Evolutionary conservation across 306 rosid species (phyloP).

Genomic region (Begonia fuchsioides): DNA sequence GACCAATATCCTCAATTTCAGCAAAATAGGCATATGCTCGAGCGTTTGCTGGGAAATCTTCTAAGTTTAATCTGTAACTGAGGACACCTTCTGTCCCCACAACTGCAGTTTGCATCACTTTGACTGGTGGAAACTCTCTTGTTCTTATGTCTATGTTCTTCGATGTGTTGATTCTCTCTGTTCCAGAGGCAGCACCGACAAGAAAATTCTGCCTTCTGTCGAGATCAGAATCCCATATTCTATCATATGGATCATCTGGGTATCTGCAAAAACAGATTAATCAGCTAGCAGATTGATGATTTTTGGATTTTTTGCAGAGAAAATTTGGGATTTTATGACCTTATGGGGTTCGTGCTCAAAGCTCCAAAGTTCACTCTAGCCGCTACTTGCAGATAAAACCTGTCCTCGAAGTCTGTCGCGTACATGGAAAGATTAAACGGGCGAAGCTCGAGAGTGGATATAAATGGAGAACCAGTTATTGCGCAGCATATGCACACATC

Average conservation of each 20-base stretch:
- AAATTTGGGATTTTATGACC: conserved; percentile 17
- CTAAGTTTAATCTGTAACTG: conserved; percentile 68
- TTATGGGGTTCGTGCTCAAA: conserved; percentile 40
- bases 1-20: conserved; percentile 58
- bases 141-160: conserved; percentile 36
- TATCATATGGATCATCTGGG: conserved; percentile 96
- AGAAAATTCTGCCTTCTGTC: conserved; percentile 75
- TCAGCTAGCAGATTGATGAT: not conserved
- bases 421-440: conserved; percentile 90
- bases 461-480: conserved; percentile 78
- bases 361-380: conserved; percentile 95
- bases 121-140: conserved; percentile 69
- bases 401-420: conserved; percentile 77
- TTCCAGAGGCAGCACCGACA: conserved; percentile 87
- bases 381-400: conserved; percentile 74
- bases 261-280: conserved; percentile 37
- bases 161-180: conserved; percentile 59
- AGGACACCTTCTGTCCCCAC: conserved; percentile 54
- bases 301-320: not conserved
- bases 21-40: conserved; percentile 83
- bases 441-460: conserved; percentile 80
- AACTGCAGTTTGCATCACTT: conserved; percentile 85
- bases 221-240: conserved; percentile 93
- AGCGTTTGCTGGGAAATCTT: conserved; percentile 74
- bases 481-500: conserved; percentile 89